Evolutionary conservation across 192 early-diverging fungal genomes (phyloP).

Genomic region (Coemansia sp.): DNA sequence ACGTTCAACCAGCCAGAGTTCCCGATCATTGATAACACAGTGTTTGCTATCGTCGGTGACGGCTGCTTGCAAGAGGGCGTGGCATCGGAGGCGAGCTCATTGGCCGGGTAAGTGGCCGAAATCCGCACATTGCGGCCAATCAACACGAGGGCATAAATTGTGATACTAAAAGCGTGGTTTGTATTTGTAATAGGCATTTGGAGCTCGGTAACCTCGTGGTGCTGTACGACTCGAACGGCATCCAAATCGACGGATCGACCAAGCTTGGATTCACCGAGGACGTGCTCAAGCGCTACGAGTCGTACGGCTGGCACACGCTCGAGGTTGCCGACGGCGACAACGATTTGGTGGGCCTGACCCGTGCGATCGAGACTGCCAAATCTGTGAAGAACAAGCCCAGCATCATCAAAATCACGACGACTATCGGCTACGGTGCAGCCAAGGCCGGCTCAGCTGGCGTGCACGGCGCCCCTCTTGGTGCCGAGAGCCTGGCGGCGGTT

Average conservation of each 20-base stretch:
- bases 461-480: conserved; percentile 84
- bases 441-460: conserved; percentile 87
- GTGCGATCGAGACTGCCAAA: conserved; percentile 80
- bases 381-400: conserved; percentile 78
- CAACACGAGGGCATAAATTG: conserved; percentile 15
- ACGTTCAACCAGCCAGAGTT: conserved; percentile 89
- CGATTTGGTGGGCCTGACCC: conserved; percentile 68
- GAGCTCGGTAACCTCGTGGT: conserved; percentile 92
- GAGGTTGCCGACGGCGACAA: conserved; percentile 76
- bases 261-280: conserved; percentile 90
- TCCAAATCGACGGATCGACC: conserved; percentile 90
- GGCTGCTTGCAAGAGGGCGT: conserved; percentile 99
- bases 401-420: conserved; percentile 86
- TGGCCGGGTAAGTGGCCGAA: conserved; percentile 67
- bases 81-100: conserved; percentile 81
- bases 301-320: conserved; percentile 93
- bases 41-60: conserved; percentile 84
- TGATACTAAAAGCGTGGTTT: background rate
- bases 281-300: conserved; percentile 79
- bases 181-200: conserved; percentile 57
- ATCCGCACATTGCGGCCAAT: conserved; percentile 8
- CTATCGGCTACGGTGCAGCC: conserved; percentile 90
- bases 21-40: conserved; percentile 83
- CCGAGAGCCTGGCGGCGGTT: conserved; percentile 73
- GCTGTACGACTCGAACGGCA: conserved; percentile 95